phyloP scores from a whole-genome alignment of 2,329 filamentous ascomycete genomes.

The Fusarium verrucosum region DNA sequence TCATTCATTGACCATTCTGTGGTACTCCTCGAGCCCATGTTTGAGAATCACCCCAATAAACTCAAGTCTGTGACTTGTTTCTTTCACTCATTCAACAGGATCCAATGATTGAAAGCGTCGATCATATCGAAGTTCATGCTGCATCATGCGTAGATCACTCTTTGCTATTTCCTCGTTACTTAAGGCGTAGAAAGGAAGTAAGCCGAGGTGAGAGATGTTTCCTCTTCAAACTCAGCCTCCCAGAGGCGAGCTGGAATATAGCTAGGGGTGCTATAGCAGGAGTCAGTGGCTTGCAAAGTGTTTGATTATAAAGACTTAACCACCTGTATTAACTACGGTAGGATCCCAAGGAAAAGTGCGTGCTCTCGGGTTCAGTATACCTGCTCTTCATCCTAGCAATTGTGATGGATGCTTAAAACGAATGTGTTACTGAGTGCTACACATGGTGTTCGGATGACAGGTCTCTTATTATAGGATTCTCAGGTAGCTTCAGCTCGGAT shows the following conservation, averaged over 20 bases:
- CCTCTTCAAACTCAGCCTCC: constrained; percentile 10
- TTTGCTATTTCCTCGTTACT: background rate
- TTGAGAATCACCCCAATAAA: too few relatives aligned
- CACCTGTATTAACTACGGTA: background rate
- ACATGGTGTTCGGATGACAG: constrained; percentile 19
- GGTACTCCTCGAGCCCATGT: background rate
- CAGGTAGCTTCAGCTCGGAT: background rate
- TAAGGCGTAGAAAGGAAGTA: background rate
- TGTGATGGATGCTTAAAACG: constrained; percentile 5
- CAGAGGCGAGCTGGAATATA: background rate
- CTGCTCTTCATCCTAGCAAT: background rate
- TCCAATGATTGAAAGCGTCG: background rate
- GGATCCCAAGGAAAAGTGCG: background rate
- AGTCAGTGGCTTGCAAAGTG: background rate
- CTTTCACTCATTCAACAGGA: background rate
- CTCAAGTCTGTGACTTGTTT: background rate
- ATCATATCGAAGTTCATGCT: background rate
- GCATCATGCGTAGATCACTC: background rate
- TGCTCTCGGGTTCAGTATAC: background rate
- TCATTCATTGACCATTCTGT: background rate
- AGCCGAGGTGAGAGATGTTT: constrained; percentile 15
- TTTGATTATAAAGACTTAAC: constrained; percentile 4
- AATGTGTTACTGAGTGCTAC: constrained; percentile 1
- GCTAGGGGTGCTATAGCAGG: constrained; percentile 13
- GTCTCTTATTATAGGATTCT: constrained; percentile 10